These are phyloP conservation scores for Cytospora schulzeri DNA, from an alignment of 2,329 filamentous ascomycete species.

Conservation along the genomic window DNA sequence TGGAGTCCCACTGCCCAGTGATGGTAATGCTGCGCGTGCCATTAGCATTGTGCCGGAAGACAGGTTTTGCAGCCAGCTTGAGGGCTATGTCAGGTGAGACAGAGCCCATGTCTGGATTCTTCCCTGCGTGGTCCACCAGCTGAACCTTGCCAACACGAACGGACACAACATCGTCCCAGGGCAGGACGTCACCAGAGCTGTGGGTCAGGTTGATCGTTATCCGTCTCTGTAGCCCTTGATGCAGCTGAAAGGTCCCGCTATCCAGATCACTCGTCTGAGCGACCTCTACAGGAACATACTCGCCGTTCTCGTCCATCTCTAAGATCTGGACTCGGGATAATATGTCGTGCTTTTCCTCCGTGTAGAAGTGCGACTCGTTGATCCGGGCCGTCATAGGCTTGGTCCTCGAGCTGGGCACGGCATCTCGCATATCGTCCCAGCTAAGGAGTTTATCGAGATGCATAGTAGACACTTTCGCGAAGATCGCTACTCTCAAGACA, in stretches of 20 bases:
- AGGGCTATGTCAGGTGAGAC: constrained; percentile 74
- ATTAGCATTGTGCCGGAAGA: constrained; percentile 83
- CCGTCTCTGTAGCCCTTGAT: constrained; percentile 89
- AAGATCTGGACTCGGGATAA: constrained; percentile 86
- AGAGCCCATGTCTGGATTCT: constrained; percentile 76
- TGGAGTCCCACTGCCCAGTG: constrained; percentile 95
- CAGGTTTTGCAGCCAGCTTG: constrained; percentile 75
- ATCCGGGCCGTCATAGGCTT: constrained; percentile 67
- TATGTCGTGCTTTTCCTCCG: constrained; percentile 90
- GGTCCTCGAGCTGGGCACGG: constrained; percentile 59
- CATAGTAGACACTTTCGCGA: constrained; percentile 87
- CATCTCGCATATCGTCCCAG: constrained; percentile 98
- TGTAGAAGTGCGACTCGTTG: constrained; percentile 89
- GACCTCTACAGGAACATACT: constrained; percentile 91
- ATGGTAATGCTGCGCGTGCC: constrained; percentile 86
- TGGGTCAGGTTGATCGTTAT: constrained; percentile 88
- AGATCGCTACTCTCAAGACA: constrained; percentile 83
- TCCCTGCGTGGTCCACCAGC: constrained; percentile 81
- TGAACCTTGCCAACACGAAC: constrained; percentile 80
- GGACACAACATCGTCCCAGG: constrained; percentile 81
- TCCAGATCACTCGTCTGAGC: constrained; percentile 83
- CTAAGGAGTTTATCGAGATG: constrained; percentile 96
- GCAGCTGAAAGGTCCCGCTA: constrained; percentile 88
- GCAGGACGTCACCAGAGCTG: constrained; percentile 82
- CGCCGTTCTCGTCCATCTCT: constrained; percentile 87